These are phyloP conservation scores for Barnettozyma pratensis DNA, from an alignment of 805 yeast species.

Conservation along the genomic window DNA sequence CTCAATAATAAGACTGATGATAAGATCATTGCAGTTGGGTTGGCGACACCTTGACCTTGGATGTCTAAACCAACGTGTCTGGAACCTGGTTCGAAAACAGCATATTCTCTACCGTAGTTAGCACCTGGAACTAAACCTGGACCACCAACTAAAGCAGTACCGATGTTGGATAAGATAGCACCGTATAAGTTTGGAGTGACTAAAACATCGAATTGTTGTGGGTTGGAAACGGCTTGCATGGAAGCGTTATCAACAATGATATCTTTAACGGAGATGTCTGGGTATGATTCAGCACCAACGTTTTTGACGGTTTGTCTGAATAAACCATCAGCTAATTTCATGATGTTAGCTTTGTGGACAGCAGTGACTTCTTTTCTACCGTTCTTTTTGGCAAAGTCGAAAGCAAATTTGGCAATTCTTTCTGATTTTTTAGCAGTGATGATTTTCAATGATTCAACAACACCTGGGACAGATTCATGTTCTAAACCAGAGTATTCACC, in stretches of 20 bases:
- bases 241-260: slow-evolving; percentile 98
- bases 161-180: slow-evolving; percentile 93
- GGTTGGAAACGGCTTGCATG: slow-evolving; percentile 98
- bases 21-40: slow-evolving; percentile 96
- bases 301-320: slow-evolving; percentile 91
- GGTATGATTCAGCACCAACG: slow-evolving; percentile 80
- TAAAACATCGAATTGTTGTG: slow-evolving; percentile 96
- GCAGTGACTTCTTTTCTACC: slow-evolving; percentile 91
- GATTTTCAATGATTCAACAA: slow-evolving; percentile 93
- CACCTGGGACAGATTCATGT: slow-evolving; percentile 96
- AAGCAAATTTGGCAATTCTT: slow-evolving; percentile 96
- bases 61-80: slow-evolving; percentile 98
- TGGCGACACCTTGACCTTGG: slow-evolving; percentile 90
- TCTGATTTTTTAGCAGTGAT: slow-evolving; percentile 93
- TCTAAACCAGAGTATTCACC: slow-evolving; percentile 98
- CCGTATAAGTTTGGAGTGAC: slow-evolving; percentile 99
- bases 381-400: slow-evolving; percentile 90
- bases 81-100: slow-evolving; percentile 99
- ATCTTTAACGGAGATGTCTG: slow-evolving; percentile 77
- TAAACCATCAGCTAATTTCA: slow-evolving; percentile 98
- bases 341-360: slow-evolving; percentile 97
- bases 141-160: slow-evolving; percentile 95
- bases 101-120: slow-evolving; percentile 95
- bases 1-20: slow-evolving; percentile 89
- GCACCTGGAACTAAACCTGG: slow-evolving; percentile 99